Conservation (phyloP, 805 yeast genomes). For the Maudiozyma serrabonitensis region DNA sequence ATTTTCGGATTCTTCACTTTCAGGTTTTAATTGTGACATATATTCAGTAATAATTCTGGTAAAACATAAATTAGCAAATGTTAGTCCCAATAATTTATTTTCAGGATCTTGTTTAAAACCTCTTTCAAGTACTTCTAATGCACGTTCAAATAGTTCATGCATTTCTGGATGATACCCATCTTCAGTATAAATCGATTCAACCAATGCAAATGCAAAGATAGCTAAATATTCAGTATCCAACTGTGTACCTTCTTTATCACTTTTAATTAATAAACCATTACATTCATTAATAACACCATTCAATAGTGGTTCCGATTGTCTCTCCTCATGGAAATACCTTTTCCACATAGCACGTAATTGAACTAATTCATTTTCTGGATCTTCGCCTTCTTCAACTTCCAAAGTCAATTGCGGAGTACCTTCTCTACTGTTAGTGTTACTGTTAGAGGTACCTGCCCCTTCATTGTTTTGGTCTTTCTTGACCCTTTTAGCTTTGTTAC, state of each 20-base stretch:
- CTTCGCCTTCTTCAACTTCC: slow-evolving; percentile 59
- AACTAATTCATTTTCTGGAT: slow-evolving; percentile 69
- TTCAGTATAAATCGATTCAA: slow-evolving; percentile 48
- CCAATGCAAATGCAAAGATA: slow-evolving; percentile 63
- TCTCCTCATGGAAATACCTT: slow-evolving; percentile 46
- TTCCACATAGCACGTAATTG: slow-evolving; percentile 68
- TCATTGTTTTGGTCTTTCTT: slow-evolving; percentile 11
- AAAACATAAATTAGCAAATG: slow-evolving; percentile 45
- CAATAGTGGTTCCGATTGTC: slow-evolving; percentile 53
- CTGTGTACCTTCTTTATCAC: background rate
- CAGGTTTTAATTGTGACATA: slow-evolving; percentile 40
- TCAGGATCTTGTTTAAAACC: slow-evolving; percentile 40
- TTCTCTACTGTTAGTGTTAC: slow-evolving; percentile 10
- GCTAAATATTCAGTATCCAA: slow-evolving; percentile 50
- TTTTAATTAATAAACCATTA: slow-evolving; percentile 50
- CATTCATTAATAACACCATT: slow-evolving; percentile 91
- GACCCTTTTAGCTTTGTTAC: slow-evolving; percentile 34
- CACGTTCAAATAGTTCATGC: slow-evolving; percentile 54
- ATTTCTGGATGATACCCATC: slow-evolving; percentile 30
- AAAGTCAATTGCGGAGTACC: slow-evolving; percentile 43
- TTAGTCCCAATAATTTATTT: slow-evolving; percentile 38
- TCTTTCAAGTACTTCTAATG: slow-evolving; percentile 54
- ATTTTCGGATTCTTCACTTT: slow-evolving; percentile 28
- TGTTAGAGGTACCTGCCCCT: slow-evolving; percentile 6
- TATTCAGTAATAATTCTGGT: slow-evolving; percentile 51